Conservation (phyloP, 345 rosid species). For the Schrenkiella parvula region DNA sequence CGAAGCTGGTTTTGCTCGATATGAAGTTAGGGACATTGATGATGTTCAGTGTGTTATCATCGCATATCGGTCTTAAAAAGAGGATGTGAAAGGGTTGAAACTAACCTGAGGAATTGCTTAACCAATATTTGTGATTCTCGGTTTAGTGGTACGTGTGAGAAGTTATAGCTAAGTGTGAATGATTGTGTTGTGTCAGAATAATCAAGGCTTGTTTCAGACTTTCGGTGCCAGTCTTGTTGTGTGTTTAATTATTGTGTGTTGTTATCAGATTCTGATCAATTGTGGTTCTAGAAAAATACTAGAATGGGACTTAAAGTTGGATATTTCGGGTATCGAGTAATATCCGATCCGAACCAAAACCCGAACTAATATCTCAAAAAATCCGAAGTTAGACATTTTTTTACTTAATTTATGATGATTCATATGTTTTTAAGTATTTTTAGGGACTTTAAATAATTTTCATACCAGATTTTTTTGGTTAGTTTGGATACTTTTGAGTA, state of each 20-base stretch:
- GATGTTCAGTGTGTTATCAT: conserved; percentile 46
- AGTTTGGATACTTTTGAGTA: too few species aligned
- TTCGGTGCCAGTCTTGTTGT: background rate
- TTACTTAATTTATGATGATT: too few species aligned
- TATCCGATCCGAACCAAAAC: too few species aligned
- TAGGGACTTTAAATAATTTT: too few species aligned
- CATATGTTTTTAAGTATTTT: too few species aligned
- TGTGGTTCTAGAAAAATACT: too few species aligned
- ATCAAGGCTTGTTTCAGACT: background rate
- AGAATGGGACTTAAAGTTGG: too few species aligned
- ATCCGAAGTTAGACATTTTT: too few species aligned
- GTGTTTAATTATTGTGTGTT: background rate
- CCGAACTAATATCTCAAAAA: too few species aligned
- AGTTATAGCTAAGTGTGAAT: background rate
- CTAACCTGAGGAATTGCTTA: background rate
- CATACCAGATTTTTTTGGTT: too few species aligned
- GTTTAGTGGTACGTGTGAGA: background rate
- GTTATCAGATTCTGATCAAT: too few species aligned
- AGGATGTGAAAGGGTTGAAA: background rate
- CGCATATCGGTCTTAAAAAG: conserved; percentile 37
- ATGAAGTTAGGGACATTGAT: conserved; percentile 36
- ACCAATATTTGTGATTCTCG: background rate
- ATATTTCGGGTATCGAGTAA: too few species aligned
- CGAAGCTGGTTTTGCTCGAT: conserved; percentile 52
- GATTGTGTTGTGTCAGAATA: background rate